Conservation (phyloP, 768 basidiomycete species). For the Trichaptum fuscoviolaceum region DNA sequence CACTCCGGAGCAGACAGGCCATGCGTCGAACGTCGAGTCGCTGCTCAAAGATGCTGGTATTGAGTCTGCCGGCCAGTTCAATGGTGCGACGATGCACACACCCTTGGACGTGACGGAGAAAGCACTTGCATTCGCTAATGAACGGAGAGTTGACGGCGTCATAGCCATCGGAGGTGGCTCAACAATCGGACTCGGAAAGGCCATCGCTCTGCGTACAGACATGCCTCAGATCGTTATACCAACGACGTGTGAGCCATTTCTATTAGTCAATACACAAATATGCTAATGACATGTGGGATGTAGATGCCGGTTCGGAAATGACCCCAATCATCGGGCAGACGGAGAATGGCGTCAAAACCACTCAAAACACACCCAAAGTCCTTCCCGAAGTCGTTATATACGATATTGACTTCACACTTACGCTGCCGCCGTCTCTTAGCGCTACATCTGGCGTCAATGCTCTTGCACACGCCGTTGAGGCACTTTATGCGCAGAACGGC, state of each 20-base stretch:
- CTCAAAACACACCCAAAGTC: conserved; percentile 31
- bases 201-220: conserved; percentile 33
- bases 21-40: conserved; percentile 22
- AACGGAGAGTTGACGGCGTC: conserved; percentile 29
- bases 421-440: conserved; percentile 29
- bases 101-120: conserved; percentile 33
- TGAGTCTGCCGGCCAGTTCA: conserved; percentile 28
- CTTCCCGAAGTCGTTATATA: conserved; percentile 37
- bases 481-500: conserved; percentile 31
- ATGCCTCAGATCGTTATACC: conserved; percentile 36
- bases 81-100: conserved; percentile 37
- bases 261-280: background rate
- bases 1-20: conserved; percentile 25
- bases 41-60: conserved; percentile 16
- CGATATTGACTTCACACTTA: conserved; percentile 33
- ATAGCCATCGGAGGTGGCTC: conserved; percentile 35
- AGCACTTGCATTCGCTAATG: conserved; percentile 22
- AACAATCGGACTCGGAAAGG: conserved; percentile 35
- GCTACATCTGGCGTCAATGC: conserved; percentile 37
- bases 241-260: conserved; percentile 22
- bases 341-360: conserved; percentile 33
- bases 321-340: conserved; percentile 38
- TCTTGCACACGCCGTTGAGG: conserved; percentile 39
- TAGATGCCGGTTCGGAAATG: conserved; percentile 34
- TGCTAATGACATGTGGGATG: background rate